Conservation (phyloP, 352 stramenopile genomes). For the Phytophthora pinifolia region DNA sequence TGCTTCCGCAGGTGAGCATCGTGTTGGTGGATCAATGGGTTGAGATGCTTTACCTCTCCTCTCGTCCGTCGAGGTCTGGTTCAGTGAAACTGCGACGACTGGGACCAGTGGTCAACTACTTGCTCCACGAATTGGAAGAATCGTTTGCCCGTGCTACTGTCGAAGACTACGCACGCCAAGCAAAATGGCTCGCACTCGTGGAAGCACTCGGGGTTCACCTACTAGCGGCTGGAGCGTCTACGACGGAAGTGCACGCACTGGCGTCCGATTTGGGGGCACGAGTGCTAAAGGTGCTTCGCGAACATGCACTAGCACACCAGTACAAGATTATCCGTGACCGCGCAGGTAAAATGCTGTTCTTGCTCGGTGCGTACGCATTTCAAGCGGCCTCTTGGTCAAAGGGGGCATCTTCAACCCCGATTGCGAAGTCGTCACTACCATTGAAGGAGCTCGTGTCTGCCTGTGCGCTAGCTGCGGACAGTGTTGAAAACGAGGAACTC, state of each 20-base stretch:
- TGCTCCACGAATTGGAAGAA: constrained; percentile 54
- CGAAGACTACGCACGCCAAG: constrained; percentile 73
- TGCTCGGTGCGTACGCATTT: constrained; percentile 34
- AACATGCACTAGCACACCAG: constrained; percentile 57
- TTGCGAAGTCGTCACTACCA: constrained; percentile 11
- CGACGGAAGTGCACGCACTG: constrained; percentile 8
- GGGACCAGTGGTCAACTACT: constrained; percentile 26
- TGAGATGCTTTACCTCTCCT: constrained; percentile 55
- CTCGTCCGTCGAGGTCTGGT: constrained; percentile 33
- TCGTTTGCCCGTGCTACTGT: constrained; percentile 56
- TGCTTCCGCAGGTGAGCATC: constrained; percentile 59
- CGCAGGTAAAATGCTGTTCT: constrained; percentile 55
- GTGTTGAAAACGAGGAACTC: constrained; percentile 5
- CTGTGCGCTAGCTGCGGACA: constrained; percentile 1
- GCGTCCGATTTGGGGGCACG: constrained; percentile 29
- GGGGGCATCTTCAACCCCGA: background rate
- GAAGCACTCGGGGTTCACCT: constrained; percentile 57
- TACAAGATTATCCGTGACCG: constrained; percentile 84
- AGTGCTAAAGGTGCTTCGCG: constrained; percentile 42
- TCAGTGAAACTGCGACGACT: constrained; percentile 23
- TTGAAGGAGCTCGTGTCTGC: constrained; percentile 22
- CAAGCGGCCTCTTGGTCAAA: background rate
- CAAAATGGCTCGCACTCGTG: constrained; percentile 68
- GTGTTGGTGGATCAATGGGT: constrained; percentile 57
- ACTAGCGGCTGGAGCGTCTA: constrained; percentile 24